Evolutionary conservation across 2,329 filamentous ascomycete species (phyloP), one percentile per base, ranked within the genome.

Genomic region (Aaosphaeria arxii): DNA sequence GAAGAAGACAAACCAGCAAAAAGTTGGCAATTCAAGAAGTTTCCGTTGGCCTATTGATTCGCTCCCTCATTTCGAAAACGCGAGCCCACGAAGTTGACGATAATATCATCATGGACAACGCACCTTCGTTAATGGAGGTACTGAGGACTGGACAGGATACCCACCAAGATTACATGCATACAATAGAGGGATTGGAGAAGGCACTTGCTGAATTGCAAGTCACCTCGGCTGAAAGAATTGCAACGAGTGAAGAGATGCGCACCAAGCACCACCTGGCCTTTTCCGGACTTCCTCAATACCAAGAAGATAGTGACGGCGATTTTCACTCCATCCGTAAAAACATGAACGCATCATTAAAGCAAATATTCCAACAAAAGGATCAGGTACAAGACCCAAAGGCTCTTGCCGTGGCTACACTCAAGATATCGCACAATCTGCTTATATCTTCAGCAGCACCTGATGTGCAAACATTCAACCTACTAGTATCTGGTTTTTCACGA

Each of bases 391-490:
- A 50, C 45, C 6, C 42, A 56, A 24, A 51, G 49, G n/a, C 40
- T 42, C 7, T 30, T 24, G 5, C 29, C 42, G 35, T 30, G 38
- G 7, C 52, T 55, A 40, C 63, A 4, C 56, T 58, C 29, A 67
- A 62, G 47, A 68, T 82, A 13, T 78, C 74, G 49, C 85, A 85
- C 67, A 89, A 89, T 60, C 71, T 94, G 3, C 75, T 89, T 11
- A 72, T 82, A 4, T 83, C 82, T 2, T 66, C 77, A 2, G 74
- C 81, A 13, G 80, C 83, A 0, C 86, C 88, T 0, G 82, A 82
- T 52, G 78, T 88, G 33, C 76, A 83, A 54, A 89, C 85, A 4
- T 89, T 85, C 71, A 91, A 91, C 61, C 77, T 79, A 9, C 75
- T 94, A 29, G 78, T 92, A 3, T 66, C 80, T n/a, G 80, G 81